Base-by-base conservation (phyloP, 768 basidiomycete species). In the Auricularia cornea region DNA sequence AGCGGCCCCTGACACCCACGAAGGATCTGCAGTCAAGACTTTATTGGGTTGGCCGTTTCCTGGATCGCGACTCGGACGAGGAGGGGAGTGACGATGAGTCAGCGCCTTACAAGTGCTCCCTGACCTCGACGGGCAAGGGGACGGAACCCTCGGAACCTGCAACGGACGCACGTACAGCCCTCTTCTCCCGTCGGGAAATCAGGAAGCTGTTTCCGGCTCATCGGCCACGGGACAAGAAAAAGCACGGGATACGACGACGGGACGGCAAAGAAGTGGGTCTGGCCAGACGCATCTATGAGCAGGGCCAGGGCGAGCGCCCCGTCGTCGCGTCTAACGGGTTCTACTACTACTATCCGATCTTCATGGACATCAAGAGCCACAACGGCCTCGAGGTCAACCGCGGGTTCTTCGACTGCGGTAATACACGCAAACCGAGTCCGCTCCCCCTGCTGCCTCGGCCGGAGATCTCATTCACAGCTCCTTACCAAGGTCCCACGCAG, bases 291-390 rank as follows among this genome's bases (percentile, higher is more conserved):
- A 78, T 88, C 30, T 92, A 90, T 70, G 74, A 76, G 51, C 86
- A 84, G 20, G 77, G 74, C 60, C 86, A 89, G 67, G 87, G 90
- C 64, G 90, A 87, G 3, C 77, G 86, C 20, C 82, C 85, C 63
- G 79, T 90, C 54, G 92, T 93, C 33, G 91, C 92, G 68, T 94
- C 92, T 67, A 90, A 93, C 68, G 79, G 80, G 3, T 94, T 92
- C 72, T 78, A 83, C 18, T 94, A 92, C 92, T 92, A 88, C 70
- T 92, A 94, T 73, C 79, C 90, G 33, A 75, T 83, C 52, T 94
- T 92, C 72, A 85, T 93, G 40, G 90, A 89, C 60, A 88, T 93
- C 67, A 75, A 74, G 60, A 80, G 78, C 67, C 80, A 84, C 35
- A 73, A 80, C 12, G 85, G 90, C 60, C 77, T 92, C 18, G 91